Percentiles rank a stretch among this genome's conserved stretches.
Conservation (phyloP, 768 basidiomycete genomes). For the Leccinum longicurvipes region DNA sequence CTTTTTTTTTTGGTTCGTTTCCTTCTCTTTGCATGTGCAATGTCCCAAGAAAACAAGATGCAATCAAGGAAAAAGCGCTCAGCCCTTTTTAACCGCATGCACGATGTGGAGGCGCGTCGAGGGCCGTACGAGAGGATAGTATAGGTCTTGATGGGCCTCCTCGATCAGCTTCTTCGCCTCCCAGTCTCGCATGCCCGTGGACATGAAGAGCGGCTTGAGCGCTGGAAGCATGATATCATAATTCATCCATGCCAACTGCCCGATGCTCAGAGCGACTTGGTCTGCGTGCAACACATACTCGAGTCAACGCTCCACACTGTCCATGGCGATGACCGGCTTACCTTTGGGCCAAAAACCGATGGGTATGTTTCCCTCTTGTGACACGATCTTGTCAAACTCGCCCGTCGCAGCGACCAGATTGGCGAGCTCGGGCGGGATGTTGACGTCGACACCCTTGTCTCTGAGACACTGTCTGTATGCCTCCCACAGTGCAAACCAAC, state of each 20-base stretch:
- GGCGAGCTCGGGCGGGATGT: slow-evolving; percentile 54
- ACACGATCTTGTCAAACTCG: slow-evolving; percentile 54
- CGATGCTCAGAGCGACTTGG: slow-evolving; percentile 55
- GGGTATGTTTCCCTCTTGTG: slow-evolving; percentile 58
- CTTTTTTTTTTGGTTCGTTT: slow-evolving; percentile 20
- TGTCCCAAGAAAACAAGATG: slow-evolving; percentile 17
- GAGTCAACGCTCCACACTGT: slow-evolving; percentile 6
- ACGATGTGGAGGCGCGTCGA: slow-evolving; percentile 58
- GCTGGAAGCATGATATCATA: slow-evolving; percentile 65
- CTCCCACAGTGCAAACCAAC: slow-evolving; percentile 66
- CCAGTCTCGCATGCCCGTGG: slow-evolving; percentile 48
- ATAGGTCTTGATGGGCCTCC: slow-evolving; percentile 64
- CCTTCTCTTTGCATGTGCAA: slow-evolving; percentile 13
- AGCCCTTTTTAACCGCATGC: slow-evolving; percentile 42
- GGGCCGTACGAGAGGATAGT: slow-evolving; percentile 50
- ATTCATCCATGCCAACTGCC: slow-evolving; percentile 72
- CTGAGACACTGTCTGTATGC: slow-evolving; percentile 55
- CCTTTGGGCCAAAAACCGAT: slow-evolving; percentile 70
- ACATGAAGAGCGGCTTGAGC: slow-evolving; percentile 56
- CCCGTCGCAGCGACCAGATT: slow-evolving; percentile 46
- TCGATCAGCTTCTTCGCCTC: slow-evolving; percentile 55
- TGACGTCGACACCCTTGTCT: slow-evolving; percentile 51
- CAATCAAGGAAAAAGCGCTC: neutral
- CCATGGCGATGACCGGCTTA: slow-evolving; percentile 22
- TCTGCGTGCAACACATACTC: slow-evolving; percentile 37